Percentiles rank a stretch among this genome's conserved stretches.
These are phyloP conservation scores for Raffaelea arxii DNA, from an alignment of 2,329 filamentous ascomycete genomes.

Conservation along the genomic window DNA sequence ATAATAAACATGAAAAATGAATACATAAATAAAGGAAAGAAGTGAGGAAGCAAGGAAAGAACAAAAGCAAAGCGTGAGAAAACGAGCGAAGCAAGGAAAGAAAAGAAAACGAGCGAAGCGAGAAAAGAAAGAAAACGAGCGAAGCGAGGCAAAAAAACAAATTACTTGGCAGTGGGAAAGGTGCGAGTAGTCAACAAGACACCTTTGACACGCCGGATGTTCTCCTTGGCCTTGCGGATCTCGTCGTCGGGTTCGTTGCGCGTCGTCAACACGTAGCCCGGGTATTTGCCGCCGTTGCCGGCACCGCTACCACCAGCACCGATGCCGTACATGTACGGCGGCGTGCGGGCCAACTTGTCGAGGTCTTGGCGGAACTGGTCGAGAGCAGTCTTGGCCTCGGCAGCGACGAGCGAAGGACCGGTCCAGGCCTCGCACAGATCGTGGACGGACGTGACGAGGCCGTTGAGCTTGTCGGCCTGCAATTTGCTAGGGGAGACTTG, in stretches of 20 bases:
- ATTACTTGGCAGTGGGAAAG: conserved; percentile 44
- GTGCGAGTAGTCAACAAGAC: conserved; percentile 64
- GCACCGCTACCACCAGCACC: conserved; percentile 17
- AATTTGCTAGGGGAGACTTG: no score
- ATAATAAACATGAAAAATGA: not conserved
- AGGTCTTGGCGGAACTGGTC: conserved; percentile 57
- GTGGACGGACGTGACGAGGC: conserved; percentile 13
- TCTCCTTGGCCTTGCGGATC: conserved; percentile 61
- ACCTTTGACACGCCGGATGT: conserved; percentile 71
- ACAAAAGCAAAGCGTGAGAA: no score
- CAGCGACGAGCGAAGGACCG: conserved; percentile 4
- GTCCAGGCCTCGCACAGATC: not conserved
- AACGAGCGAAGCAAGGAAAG: no score
- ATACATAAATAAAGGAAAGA: no score
- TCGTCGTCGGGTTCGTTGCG: conserved; percentile 55
- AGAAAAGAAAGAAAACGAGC: no score
- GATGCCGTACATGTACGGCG: conserved; percentile 22
- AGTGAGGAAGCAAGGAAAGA: no score
- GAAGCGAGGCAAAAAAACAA: no score
- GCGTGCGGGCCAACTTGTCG: conserved; percentile 38
- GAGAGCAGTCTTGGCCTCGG: conserved; percentile 40
- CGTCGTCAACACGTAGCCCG: conserved; percentile 30
- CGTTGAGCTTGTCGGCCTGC: conserved; percentile 6
- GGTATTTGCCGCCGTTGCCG: conserved; percentile 28
- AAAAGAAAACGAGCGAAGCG: no score